Base-by-base conservation (phyloP, 345 rosid genomes). In the Populus pruinosa region DNA sequence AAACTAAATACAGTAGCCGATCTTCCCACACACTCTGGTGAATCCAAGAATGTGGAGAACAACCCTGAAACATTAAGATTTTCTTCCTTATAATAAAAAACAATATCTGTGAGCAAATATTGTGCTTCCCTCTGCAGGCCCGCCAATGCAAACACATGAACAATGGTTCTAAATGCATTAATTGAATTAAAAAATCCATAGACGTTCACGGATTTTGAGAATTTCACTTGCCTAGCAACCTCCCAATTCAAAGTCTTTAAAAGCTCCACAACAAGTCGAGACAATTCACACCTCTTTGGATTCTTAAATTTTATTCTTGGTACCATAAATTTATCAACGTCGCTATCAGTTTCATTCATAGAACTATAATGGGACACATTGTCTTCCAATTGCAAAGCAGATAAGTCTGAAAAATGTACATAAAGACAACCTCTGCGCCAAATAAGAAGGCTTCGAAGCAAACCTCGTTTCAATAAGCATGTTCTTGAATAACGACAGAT, bases 161-260 rank as follows among this genome's bases (percentile, higher is more conserved):
- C 69, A 55, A 83, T 71, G 62, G 81, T 77, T 49, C 80, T 82
- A 23, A 82, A 85, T 2, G 79, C 87, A 31, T 71, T 8, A 20
- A 84, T 53, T 0, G 90, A 87, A 44, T 83, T 75, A 64, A 73
- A 69, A 1, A 84, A 78, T 3, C 88, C 89, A 6, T 83, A 69
- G 55, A 27, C 67, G 13, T 43, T 77, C 55, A 76, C 87, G 5
- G 79, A 80, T 16, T n/a, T 44, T 70, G n/a, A 55, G 59, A 88
- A 86, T 36, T 78, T 71, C 64, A 70, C 77, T 56, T 78, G 39
- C 78, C 80, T 72, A 2, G 86, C 74, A 38, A 38, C 49, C 56
- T 77, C 74, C 93, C 88, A 88, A 74, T 80, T 78, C 82, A 90
- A 81, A 27, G 90, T 84, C 85, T 90, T 90, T 12, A 79, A 62